Base-by-base conservation (phyloP, 306 rosid species). In the Corylus americana region DNA sequence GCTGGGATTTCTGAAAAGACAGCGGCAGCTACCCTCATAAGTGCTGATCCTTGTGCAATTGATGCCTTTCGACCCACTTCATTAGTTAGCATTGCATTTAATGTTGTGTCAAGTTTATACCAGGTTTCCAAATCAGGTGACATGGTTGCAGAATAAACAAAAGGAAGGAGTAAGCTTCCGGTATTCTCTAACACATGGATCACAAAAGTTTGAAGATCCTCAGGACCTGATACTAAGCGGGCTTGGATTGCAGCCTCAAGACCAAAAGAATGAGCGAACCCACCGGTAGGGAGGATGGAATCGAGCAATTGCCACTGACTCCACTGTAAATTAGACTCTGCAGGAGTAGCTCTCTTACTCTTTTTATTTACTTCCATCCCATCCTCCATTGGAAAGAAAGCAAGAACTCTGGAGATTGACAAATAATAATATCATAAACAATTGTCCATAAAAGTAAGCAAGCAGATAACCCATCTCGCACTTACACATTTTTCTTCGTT, bases 281-380 rank as follows among this genome's bases (percentile, higher is more conserved):
- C 98, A 39, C 98, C 98, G 0, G 98, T 90, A 6, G 97, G 98
- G 50, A 94, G 93, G 85, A 91, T 85, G 37, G 97, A 94, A 85
- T 94, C 94, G 11, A 92, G 85, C 57, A 89, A 75, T 79, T 92
- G 97, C 97, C 97, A 94, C 66, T 92, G 86, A 80, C 85, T 90
- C 95, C 93, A 88, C 51, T 89, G 92, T 31, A 75, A 78, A 83
- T 63, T 58, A 67, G 88, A 80, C 78, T 79, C 87, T 31, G 17
- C 39, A 61, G 17, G n/a, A 70, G 78, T n/a, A 59, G 61, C 37
- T 81, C 7, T 47, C 39, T 25, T 27, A 12, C 25, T 53, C 51
- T 55, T 85, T 84, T 70, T 80, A 31, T 66, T 50, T 59, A 58
- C 59, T 82, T 89, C 87, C 86, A 79, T 85, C 58, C 48, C 64